phyloP scores from a whole-genome alignment of 208 protist genomes.

The Crithidia fasciculata region DNA sequence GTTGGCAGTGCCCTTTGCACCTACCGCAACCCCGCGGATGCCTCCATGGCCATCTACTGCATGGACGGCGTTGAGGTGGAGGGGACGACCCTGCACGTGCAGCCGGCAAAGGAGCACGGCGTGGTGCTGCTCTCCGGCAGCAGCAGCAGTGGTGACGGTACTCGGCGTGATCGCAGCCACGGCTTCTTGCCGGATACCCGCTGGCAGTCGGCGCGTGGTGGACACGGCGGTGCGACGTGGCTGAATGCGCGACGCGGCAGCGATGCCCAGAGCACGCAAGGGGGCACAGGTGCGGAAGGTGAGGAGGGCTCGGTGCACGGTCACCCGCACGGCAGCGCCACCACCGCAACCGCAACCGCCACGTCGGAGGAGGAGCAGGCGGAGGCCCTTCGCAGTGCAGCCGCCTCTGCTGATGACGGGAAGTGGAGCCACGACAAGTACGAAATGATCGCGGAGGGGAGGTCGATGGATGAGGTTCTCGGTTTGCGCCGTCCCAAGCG shows the following conservation, averaged over 20 bases:
- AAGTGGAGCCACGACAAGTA: conserved; percentile 87
- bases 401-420: conserved; percentile 11
- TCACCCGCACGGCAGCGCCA: not conserved
- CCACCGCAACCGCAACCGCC: no score
- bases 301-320: not conserved
- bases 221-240: conserved; percentile 10
- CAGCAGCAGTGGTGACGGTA: not conserved
- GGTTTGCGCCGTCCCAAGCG: conserved; percentile 31
- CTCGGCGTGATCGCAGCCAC: conserved; percentile 21
- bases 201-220: conserved; percentile 18
- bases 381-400: not conserved
- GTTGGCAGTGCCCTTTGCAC: conserved; percentile 84
- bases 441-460: conserved; percentile 57
- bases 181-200: conserved; percentile 40
- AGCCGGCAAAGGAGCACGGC: conserved; percentile 77
- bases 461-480: conserved; percentile 62
- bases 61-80: conserved; percentile 84
- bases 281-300: not conserved
- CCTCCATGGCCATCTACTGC: conserved; percentile 60
- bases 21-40: conserved; percentile 90
- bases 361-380: not conserved
- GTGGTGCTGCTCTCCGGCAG: conserved; percentile 72
- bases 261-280: not conserved
- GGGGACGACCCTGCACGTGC: conserved; percentile 66
- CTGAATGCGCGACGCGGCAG: conserved; percentile 9